Conservation (phyloP, 805 yeast species). For the Ogataea philodendri region DNA sequence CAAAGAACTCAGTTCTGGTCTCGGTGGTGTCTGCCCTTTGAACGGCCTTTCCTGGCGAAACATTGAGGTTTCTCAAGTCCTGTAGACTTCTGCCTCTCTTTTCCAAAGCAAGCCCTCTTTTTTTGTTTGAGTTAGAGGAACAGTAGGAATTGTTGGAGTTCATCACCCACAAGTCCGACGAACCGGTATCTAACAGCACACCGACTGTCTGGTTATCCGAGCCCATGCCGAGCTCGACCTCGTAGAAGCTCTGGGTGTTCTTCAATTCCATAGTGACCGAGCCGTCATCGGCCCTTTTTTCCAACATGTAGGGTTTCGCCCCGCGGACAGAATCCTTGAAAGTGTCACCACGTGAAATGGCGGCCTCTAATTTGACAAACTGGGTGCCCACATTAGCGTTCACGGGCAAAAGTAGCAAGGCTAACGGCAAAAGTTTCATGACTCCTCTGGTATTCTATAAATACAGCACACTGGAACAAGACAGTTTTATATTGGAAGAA, state of each 20-base stretch:
- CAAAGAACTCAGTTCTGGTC: conserved; percentile 1
- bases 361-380: conserved; percentile 24
- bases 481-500: too few species aligned
- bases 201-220: conserved; percentile 54
- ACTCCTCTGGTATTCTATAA: too few species aligned
- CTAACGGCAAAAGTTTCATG: conserved; percentile 4
- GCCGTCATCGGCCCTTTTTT: conserved; percentile 29
- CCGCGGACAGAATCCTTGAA: conserved; percentile 13
- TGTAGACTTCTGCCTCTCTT: conserved; percentile 9
- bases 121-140: conserved; percentile 10
- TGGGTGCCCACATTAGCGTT: conserved; percentile 4
- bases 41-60: background rate
- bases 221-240: conserved; percentile 50
- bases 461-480: too few species aligned
- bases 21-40: background rate
- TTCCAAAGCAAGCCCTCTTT: too few species aligned
- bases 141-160: conserved; percentile 49
- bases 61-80: conserved; percentile 10
- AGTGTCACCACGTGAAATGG: conserved; percentile 21
- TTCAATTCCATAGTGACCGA: conserved; percentile 33
- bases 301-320: conserved; percentile 20
- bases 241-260: conserved; percentile 44
- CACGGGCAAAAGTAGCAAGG: background rate
- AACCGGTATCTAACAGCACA: conserved; percentile 72
- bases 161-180: conserved; percentile 70